Evolutionary conservation across 2,329 filamentous ascomycete genomes (phyloP).

Genomic region (Aspergillaceae sp.): DNA sequence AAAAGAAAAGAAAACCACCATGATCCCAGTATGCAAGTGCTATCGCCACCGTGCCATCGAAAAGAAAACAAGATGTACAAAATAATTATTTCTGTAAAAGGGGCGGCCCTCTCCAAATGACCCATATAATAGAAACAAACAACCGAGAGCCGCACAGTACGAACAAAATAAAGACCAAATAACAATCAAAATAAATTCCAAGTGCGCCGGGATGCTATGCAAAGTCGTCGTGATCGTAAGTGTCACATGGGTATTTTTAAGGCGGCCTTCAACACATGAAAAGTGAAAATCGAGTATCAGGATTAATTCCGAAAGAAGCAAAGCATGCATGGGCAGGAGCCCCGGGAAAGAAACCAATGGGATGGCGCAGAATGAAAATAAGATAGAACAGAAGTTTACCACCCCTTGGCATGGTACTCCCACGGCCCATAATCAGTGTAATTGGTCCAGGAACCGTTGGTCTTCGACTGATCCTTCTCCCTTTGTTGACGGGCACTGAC

Average conservation of each 20-base stretch:
- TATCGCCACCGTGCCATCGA: conserved; percentile 10
- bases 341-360: conserved; percentile 3
- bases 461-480: conserved; percentile 47
- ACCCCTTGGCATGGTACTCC: conserved; percentile 78
- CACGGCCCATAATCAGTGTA: conserved; percentile 76
- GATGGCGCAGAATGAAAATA: neutral
- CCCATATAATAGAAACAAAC: conserved; percentile 14
- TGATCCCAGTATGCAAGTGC: neutral
- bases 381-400: conserved; percentile 44
- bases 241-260: conserved; percentile 19
- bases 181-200: conserved; percentile 19
- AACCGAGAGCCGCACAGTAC: conserved; percentile 25
- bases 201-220: conserved; percentile 33
- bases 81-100: conserved; percentile 20
- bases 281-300: conserved; percentile 13
- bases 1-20: conserved; percentile 11
- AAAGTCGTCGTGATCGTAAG: conserved; percentile 30
- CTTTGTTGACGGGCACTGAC: conserved; percentile 33
- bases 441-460: conserved; percentile 71
- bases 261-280: conserved; percentile 10
- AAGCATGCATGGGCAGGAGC: conserved; percentile 7
- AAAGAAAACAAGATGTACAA: conserved; percentile 24
- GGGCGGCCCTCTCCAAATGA: conserved; percentile 8
- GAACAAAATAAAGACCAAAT: conserved; percentile 13
- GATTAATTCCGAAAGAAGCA: conserved; percentile 9